A percentile compares a stretch with the other conserved stretches of the same genome.
These are phyloP conservation scores for Colletotrichum tamarilloi DNA, from an alignment of 2,329 filamentous ascomycete species.

Conservation along the genomic window DNA sequence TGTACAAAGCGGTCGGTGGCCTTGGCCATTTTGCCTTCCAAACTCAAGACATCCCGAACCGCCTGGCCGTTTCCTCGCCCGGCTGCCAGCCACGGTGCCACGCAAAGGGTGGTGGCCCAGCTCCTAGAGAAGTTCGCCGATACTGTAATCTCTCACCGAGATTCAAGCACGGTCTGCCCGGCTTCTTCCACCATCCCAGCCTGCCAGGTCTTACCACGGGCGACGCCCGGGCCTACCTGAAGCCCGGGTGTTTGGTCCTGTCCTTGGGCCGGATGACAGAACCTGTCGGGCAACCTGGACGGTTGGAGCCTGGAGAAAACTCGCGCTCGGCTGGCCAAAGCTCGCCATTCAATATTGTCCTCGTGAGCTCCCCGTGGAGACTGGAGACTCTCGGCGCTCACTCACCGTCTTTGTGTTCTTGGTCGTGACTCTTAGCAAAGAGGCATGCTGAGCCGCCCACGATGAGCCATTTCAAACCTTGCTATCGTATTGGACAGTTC, in stretches of 20 bases:
- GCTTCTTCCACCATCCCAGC: conserved; percentile 31
- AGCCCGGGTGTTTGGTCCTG: conserved; percentile 12
- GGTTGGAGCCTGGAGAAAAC: conserved; percentile 15
- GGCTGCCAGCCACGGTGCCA: conserved; percentile 11
- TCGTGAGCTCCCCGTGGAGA: conserved; percentile 33
- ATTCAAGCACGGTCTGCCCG: conserved; percentile 20
- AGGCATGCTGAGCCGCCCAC: conserved; percentile 19
- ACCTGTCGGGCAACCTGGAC: conserved; percentile 19
- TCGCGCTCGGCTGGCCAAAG: conserved; percentile 13
- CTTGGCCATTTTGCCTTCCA: conserved; percentile 27
- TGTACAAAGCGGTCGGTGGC: conserved; percentile 2
- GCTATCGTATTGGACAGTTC: conserved; percentile 22
- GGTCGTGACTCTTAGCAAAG: conserved; percentile 6
- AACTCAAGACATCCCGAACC: conserved; percentile 4
- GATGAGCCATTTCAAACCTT: conserved; percentile 28
- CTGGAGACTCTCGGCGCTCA: conserved; percentile 31
- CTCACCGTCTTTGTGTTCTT: conserved; percentile 32
- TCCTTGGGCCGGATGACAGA: neutral
- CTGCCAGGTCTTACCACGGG: conserved; percentile 23
- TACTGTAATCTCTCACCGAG: conserved; percentile 27
- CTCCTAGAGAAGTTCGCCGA: conserved; percentile 22
- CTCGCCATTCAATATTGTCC: conserved; percentile 21
- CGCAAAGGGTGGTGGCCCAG: conserved; percentile 5
- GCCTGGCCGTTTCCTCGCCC: conserved; percentile 13
- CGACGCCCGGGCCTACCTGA: conserved; percentile 26